Evolutionary conservation across 768 basidiomycete species (phyloP).

Genomic region (Suillus occidentalis): DNA sequence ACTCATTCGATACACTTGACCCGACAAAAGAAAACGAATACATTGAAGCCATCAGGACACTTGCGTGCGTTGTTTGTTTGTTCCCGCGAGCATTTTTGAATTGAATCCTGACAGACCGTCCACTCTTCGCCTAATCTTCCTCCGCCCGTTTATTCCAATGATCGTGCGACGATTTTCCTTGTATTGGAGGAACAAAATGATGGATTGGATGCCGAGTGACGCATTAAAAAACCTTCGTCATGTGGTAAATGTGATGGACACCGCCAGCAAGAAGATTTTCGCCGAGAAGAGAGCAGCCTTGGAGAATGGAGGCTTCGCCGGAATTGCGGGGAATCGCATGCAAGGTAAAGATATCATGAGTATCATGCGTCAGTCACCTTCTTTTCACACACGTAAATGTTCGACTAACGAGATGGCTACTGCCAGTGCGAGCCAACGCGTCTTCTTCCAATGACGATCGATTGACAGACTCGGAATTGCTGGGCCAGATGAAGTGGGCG

Average conservation of each 20-base stretch:
- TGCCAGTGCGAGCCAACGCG: conserved; percentile 35
- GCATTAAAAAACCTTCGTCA: conserved; percentile 27
- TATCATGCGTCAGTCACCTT: conserved; percentile 34
- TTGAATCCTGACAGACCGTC: conserved; percentile 22
- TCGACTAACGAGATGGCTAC: not conserved
- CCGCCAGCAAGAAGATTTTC: conserved; percentile 27
- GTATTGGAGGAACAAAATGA: conserved; percentile 33
- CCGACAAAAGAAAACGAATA: conserved; percentile 26
- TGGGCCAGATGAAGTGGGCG: conserved; percentile 40
- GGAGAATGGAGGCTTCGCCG: conserved; percentile 9
- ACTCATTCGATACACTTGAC: conserved; percentile 33
- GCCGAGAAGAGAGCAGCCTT: conserved; percentile 28
- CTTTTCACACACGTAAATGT: not conserved
- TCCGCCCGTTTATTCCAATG: conserved; percentile 34
- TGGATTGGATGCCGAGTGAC: conserved; percentile 32
- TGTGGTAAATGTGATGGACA: conserved; percentile 32
- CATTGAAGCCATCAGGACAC: conserved; percentile 26
- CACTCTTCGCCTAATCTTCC: conserved; percentile 24
- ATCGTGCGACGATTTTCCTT: conserved; percentile 29
- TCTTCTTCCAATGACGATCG: conserved; percentile 29
- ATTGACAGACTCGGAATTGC: conserved; percentile 35
- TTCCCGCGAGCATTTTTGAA: not conserved
- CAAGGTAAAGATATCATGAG: conserved; percentile 39
- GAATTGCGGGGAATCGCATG: conserved; percentile 13
- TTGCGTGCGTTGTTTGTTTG: conserved; percentile 27